Evolutionary conservation across 495 filamentous ascomycete species (phyloP).

Genomic region (Thozetella sp.): DNA sequence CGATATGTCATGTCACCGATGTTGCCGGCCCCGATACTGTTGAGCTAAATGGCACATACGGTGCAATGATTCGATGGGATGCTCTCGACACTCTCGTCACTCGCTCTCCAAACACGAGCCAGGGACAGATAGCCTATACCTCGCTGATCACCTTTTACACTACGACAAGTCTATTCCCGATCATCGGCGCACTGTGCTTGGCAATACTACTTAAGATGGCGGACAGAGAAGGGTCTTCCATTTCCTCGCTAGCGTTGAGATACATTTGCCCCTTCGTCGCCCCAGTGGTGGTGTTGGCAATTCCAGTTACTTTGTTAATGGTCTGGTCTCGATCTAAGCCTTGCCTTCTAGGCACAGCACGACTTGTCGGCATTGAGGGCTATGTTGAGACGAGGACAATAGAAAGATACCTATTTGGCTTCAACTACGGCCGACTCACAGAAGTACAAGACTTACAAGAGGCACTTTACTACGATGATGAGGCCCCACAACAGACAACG

Average conservation of each 20-base stretch:
- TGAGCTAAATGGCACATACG: conserved; percentile 5
- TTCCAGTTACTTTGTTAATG: conserved; percentile 10
- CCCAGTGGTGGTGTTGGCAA: conserved; percentile 6
- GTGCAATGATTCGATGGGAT: conserved; percentile 9
- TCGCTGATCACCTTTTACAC: too few relatives aligned
- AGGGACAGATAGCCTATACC: too few relatives aligned
- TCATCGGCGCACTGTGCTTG: too few relatives aligned
- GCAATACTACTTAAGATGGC: too few relatives aligned
- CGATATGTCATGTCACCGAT: conserved; percentile 3
- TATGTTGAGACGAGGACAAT: conserved; percentile 14
- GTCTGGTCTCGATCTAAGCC: conserved; percentile 5
- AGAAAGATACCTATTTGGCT: conserved; percentile 19
- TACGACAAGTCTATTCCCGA: too few relatives aligned
- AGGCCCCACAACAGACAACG: not conserved
- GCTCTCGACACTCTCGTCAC: not conserved
- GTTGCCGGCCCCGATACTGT: conserved; percentile 7
- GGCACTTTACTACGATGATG: not conserved
- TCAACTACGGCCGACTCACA: conserved; percentile 8
- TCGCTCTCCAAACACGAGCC: conserved; percentile 4
- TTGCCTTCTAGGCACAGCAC: conserved; percentile 9
- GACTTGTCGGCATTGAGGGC: conserved; percentile 26
- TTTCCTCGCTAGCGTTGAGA: too few relatives aligned
- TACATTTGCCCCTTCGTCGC: conserved; percentile 1
- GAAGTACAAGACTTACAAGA: not conserved
- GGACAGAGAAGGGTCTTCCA: too few relatives aligned